These are phyloP conservation scores for Nigrospora osmanthi DNA, from an alignment of 2,329 filamentous ascomycete genomes.

Conservation along the genomic window DNA sequence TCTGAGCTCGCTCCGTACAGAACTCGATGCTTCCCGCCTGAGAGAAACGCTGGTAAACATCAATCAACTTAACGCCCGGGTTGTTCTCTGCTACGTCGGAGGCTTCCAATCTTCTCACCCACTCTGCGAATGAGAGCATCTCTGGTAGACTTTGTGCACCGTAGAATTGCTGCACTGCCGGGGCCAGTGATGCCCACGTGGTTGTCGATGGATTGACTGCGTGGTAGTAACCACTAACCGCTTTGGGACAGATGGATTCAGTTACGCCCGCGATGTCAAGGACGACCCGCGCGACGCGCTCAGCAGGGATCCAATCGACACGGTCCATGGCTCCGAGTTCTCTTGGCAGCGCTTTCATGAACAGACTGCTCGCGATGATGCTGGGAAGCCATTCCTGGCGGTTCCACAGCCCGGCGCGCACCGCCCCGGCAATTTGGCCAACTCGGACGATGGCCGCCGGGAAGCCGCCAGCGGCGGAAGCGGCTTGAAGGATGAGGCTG, in stretches of 20 bases:
- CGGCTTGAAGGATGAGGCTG: constrained; percentile 28
- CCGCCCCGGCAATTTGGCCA: constrained; percentile 31
- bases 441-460: constrained; percentile 27
- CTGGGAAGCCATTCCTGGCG: constrained; percentile 44
- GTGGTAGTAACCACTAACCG: constrained; percentile 5
- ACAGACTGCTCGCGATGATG: constrained; percentile 32
- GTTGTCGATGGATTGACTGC: constrained; percentile 4
- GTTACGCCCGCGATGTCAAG: constrained; percentile 5
- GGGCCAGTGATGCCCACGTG: constrained; percentile 1
- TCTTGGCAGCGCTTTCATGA: constrained; percentile 34
- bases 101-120: constrained; percentile 2
- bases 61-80: constrained; percentile 4
- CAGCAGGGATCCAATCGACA: constrained; percentile 36
- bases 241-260: neutral
- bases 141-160: constrained; percentile 3
- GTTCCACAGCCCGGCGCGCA: constrained; percentile 39
- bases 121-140: constrained; percentile 4
- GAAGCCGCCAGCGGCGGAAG: constrained; percentile 19
- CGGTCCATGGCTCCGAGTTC: constrained; percentile 31
- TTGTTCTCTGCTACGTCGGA: neutral
- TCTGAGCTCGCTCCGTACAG: constrained; percentile 29
- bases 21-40: constrained; percentile 21
- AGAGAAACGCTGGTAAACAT: constrained; percentile 11
- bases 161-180: constrained; percentile 4
- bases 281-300: constrained; percentile 4